These are phyloP conservation scores for Leonotis leonurus DNA, from an alignment of 257 asterid genomes.

Conservation along the genomic window DNA sequence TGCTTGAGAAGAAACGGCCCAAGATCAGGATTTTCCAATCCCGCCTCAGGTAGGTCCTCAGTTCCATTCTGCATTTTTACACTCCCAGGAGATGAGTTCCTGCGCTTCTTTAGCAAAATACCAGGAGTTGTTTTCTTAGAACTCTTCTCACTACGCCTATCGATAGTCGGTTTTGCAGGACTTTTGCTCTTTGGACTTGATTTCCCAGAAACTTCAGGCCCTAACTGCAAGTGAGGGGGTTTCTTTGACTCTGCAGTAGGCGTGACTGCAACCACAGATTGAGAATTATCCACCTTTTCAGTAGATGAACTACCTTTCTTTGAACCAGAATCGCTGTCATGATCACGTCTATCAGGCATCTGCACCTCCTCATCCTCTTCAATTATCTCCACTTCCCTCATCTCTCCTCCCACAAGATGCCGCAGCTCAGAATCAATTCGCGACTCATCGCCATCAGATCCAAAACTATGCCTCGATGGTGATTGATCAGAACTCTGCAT, in stretches of 20 bases:
- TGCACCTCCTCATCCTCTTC: constrained; percentile 70
- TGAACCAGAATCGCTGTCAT: constrained; percentile 31
- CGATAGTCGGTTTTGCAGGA: constrained; percentile 35
- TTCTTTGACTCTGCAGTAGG: constrained; percentile 40
- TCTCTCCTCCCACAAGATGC: constrained; percentile 86
- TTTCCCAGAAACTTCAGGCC: constrained; percentile 37
- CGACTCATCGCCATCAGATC: constrained; percentile 95
- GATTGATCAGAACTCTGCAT: constrained; percentile 97
- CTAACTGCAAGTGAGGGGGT: constrained; percentile 32
- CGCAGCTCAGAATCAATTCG: constrained; percentile 79
- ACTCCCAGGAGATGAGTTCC: constrained; percentile 27
- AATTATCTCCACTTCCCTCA: constrained; percentile 73
- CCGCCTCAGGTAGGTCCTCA: constrained; percentile 42
- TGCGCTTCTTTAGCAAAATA: constrained; percentile 34
- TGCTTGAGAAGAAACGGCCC: constrained; percentile 86
- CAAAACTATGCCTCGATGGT: constrained; percentile 79
- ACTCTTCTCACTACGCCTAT: constrained; percentile 32
- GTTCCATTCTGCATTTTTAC: constrained; percentile 41
- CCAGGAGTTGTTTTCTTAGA: constrained; percentile 24
- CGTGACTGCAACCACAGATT: constrained; percentile 26
- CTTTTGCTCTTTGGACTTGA: constrained; percentile 52
- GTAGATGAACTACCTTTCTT: constrained; percentile 33
- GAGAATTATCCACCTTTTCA: constrained; percentile 32
- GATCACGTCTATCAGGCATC: constrained; percentile 33
- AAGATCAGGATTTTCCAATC: constrained; percentile 66